phyloP scores from a whole-genome alignment of 1,284 basidiomycete genomes.

The Porodaedalea pini region DNA sequence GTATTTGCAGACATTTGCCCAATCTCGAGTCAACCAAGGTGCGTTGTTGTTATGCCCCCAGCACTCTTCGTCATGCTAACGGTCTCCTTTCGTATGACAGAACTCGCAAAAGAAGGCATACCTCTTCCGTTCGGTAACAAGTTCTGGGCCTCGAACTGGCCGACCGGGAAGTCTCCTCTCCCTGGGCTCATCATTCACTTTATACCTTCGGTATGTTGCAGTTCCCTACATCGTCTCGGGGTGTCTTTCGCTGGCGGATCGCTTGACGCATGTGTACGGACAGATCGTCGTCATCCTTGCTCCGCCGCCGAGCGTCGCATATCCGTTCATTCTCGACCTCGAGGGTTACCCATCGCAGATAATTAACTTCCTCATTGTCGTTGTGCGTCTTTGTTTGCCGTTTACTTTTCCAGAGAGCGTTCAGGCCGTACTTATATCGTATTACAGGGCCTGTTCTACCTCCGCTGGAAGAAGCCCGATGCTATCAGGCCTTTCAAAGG shows the following conservation, averaged over 20 bases:
- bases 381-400: constrained; percentile 33
- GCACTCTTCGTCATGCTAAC: not conserved
- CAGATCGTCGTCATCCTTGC: constrained; percentile 48
- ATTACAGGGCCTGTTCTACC: constrained; percentile 53
- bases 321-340: constrained; percentile 54
- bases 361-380: constrained; percentile 52
- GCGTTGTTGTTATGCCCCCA: not conserved
- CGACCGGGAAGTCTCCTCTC: constrained; percentile 42
- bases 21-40: constrained; percentile 47
- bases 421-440: not conserved
- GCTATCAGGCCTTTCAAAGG: constrained; percentile 55
- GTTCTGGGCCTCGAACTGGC: constrained; percentile 44
- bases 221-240: not conserved
- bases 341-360: constrained; percentile 56
- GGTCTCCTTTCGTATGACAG: constrained; percentile 23
- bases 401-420: not conserved
- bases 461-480: constrained; percentile 49
- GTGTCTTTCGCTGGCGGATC: not conserved
- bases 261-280: not conserved
- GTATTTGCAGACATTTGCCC: constrained; percentile 38
- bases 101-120: constrained; percentile 53
- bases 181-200: constrained; percentile 42
- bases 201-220: constrained; percentile 32
- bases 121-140: constrained; percentile 43
- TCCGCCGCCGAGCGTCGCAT: constrained; percentile 43